Evolutionary conservation across 2,329 filamentous ascomycete genomes (phyloP).

Genomic region (Trichoderma guizhouense): DNA sequence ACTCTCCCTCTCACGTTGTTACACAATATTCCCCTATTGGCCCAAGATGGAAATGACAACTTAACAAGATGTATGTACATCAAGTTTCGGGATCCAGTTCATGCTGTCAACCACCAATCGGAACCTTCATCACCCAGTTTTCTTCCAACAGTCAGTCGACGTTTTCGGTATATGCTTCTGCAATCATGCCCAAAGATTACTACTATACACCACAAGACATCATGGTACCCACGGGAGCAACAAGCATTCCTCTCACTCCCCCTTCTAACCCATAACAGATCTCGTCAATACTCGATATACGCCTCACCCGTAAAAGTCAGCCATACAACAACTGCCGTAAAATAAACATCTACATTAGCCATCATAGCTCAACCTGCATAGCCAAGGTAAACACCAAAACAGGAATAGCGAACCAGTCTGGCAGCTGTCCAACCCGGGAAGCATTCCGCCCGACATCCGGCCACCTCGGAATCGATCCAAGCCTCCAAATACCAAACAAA

Average conservation of each 20-base stretch:
- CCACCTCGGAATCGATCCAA: neutral
- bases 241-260: neutral
- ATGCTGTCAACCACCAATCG: neutral
- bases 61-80: neutral
- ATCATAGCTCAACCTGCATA: neutral
- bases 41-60: neutral
- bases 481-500: neutral
- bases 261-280: neutral
- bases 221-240: neutral
- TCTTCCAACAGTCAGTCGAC: neutral
- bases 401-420: neutral
- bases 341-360: neutral
- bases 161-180: neutral
- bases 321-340: neutral
- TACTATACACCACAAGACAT: neutral
- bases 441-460: neutral
- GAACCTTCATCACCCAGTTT: neutral
- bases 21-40: neutral
- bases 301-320: neutral
- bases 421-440: neutral
- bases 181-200: neutral
- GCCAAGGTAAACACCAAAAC: neutral
- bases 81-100: neutral
- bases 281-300: neutral
- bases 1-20: neutral